These are phyloP conservation scores for Gaeumannomyces tritici DNA, from an alignment of 2,329 filamentous ascomycete genomes.

Conservation along the genomic window DNA sequence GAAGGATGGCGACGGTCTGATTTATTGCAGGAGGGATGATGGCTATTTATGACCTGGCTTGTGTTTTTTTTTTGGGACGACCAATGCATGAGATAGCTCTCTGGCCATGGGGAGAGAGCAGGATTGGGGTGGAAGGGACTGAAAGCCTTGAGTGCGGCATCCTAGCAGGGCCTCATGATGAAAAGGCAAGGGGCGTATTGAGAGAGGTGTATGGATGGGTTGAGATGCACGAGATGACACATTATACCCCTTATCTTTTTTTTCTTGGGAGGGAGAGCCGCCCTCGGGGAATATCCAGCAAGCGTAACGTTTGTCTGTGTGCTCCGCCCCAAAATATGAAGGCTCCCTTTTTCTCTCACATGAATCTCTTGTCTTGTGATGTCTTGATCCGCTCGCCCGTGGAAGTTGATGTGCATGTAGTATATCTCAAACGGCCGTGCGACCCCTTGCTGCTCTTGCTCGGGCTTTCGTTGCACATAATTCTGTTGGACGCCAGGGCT, in stretches of 20 bases:
- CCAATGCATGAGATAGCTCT: not conserved
- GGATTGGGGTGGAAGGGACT: not conserved
- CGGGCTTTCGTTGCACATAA: no score
- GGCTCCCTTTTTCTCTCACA: not conserved
- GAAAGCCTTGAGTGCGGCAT: not conserved
- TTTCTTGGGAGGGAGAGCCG: not conserved
- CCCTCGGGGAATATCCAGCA: not conserved
- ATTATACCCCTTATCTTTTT: not conserved
- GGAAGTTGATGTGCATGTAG: no score
- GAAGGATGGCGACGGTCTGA: not conserved
- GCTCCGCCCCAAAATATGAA: not conserved
- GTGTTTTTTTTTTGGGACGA: not conserved
- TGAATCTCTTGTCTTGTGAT: not conserved
- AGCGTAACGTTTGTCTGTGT: not conserved
- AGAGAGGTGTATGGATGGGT: no score
- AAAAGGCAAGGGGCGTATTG: not conserved
- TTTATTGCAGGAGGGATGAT: not conserved
- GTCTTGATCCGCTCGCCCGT: no score
- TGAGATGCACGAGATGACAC: not conserved
- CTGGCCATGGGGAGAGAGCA: not conserved
- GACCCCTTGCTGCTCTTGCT: no score
- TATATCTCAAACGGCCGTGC: no score
- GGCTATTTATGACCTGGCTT: not conserved
- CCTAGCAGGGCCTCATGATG: no score
- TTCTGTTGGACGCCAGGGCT: no score